Evolutionary conservation across 495 filamentous ascomycete species (phyloP).

Genomic region (Neurospora terricola): DNA sequence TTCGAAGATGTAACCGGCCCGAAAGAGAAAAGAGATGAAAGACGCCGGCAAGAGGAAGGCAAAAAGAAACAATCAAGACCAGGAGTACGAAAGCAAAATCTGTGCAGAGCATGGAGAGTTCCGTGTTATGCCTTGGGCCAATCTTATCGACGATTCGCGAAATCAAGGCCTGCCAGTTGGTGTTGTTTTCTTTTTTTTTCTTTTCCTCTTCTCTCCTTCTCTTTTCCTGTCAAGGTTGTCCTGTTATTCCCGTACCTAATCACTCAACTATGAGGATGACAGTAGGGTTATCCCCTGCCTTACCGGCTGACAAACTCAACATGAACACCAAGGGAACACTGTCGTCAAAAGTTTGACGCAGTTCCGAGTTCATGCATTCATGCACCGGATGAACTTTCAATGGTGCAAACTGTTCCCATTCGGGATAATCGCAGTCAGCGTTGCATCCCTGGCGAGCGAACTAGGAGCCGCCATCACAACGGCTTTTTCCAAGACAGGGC

Average conservation of each 20-base stretch:
- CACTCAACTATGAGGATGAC: not conserved
- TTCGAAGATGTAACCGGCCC: not conserved
- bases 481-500: slow-evolving; percentile 4
- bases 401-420: not conserved
- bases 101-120: not conserved
- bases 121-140: not conserved
- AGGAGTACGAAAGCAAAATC: not conserved
- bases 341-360: not conserved
- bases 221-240: not conserved
- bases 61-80: not conserved
- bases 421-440: not conserved
- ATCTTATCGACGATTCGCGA: not conserved
- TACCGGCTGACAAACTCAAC: not conserved
- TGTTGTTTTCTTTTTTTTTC: not conserved
- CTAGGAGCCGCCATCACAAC: not conserved
- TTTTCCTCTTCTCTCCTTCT: not conserved
- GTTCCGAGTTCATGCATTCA: not conserved
- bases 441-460: slow-evolving; percentile 1
- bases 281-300: not conserved
- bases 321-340: not conserved
- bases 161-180: not conserved
- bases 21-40: not conserved
- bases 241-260: not conserved
- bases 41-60: not conserved
- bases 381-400: not conserved